Conservation (phyloP, 345 rosid species). For the Gossypium sturtianum region DNA sequence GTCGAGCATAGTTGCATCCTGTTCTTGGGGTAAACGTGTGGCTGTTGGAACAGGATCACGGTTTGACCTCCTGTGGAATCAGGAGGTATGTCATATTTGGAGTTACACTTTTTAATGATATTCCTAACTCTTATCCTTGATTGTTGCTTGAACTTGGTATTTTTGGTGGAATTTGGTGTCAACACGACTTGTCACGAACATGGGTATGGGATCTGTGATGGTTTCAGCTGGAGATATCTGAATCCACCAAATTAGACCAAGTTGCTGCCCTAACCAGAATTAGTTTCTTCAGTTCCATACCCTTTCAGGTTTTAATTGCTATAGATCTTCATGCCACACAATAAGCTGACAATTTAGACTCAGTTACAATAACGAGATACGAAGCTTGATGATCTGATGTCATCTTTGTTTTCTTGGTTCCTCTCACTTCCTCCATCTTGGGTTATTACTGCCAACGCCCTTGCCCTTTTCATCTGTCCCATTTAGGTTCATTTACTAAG, state of each 20-base stretch:
- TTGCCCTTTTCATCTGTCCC: neutral
- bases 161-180: neutral
- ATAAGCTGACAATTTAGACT: neutral
- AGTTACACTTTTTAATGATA: neutral
- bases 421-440: neutral
- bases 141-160: neutral
- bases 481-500: neutral
- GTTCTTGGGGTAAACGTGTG: conserved; percentile 91
- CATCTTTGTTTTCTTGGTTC: neutral
- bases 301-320: neutral
- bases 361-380: neutral
- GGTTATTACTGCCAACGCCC: neutral
- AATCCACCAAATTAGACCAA: neutral
- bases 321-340: neutral
- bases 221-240: neutral
- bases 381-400: neutral
- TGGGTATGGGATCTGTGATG: neutral
- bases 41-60: conserved; percentile 92
- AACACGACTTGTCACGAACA: neutral
- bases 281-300: neutral
- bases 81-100: conserved; percentile 31
- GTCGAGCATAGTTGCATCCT: conserved; percentile 81
- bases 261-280: neutral
- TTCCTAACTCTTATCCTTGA: neutral
- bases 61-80: conserved; percentile 75